Percentiles rank a stretch among this genome's conserved stretches.
Evolutionary conservation across 2,329 filamentous ascomycete genomes (phyloP).

Genomic region (Paraphaeosphaeria minitans): DNA sequence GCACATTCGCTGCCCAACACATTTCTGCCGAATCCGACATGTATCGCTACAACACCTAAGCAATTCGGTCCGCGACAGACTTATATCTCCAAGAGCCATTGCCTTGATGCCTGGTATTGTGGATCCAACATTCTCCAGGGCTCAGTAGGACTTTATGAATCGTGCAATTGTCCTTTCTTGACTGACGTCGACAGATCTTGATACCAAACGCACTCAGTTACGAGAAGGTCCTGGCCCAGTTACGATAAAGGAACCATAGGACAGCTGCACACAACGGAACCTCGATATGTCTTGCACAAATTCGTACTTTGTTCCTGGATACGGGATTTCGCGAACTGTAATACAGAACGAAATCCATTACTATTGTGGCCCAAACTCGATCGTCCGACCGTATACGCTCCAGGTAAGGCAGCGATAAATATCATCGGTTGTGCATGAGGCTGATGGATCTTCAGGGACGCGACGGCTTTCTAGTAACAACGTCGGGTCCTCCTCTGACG

Average conservation of each 20-base stretch:
- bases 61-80: neutral
- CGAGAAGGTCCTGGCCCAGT: neutral
- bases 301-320: constrained; percentile 51
- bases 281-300: constrained; percentile 37
- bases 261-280: neutral
- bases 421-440: constrained; percentile 13
- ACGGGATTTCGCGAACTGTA: constrained; percentile 50
- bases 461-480: constrained; percentile 51
- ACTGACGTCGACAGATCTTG: neutral
- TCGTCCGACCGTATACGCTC: constrained; percentile 50
- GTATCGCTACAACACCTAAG: neutral
- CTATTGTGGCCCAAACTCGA: constrained; percentile 50
- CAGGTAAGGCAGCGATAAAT: constrained; percentile 35
- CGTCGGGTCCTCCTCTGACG: constrained; percentile 48
- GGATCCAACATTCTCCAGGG: neutral
- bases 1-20: constrained; percentile 11
- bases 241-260: neutral
- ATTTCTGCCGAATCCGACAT: neutral
- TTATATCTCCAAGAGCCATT: neutral
- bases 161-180: neutral
- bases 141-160: constrained; percentile 1
- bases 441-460: constrained; percentile 42
- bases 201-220: neutral
- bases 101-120: constrained; percentile 2
- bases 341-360: constrained; percentile 52